Conservation (phyloP, 179 eudicot species). For the Silene noctiflora region DNA sequence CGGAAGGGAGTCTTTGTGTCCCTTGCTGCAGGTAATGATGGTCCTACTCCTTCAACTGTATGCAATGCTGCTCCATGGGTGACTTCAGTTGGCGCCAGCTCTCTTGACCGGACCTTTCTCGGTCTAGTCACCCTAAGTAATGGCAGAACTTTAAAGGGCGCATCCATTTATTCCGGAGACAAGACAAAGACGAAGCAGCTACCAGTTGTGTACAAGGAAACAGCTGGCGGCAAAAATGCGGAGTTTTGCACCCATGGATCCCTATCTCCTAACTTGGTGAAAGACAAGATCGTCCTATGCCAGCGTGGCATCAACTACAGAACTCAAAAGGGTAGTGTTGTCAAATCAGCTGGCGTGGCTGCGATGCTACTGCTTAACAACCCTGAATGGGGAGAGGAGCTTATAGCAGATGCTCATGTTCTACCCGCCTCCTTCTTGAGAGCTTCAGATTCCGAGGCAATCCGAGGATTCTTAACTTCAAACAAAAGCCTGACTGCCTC, state of each 20-base stretch:
- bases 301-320: slow-evolving; percentile 45
- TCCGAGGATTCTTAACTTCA: slow-evolving; percentile 29
- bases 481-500: slow-evolving; percentile 38
- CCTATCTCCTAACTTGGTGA: slow-evolving; percentile 31
- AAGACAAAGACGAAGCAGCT: slow-evolving; percentile 25
- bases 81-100: slow-evolving; percentile 59
- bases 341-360: slow-evolving; percentile 54
- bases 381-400: slow-evolving; percentile 50
- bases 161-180: slow-evolving; percentile 43
- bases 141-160: slow-evolving; percentile 37
- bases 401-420: slow-evolving; percentile 53
- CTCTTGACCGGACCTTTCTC: slow-evolving; percentile 46
- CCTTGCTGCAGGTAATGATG: slow-evolving; percentile 65
- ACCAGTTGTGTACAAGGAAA: slow-evolving; percentile 27
- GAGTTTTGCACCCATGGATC: slow-evolving; percentile 40
- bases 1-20: slow-evolving; percentile 50
- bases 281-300: slow-evolving; percentile 58
- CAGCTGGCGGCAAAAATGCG: slow-evolving; percentile 8
- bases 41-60: slow-evolving; percentile 45
- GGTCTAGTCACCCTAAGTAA: slow-evolving; percentile 44
- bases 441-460: slow-evolving; percentile 37
- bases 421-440: slow-evolving; percentile 54
- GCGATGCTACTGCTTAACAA: slow-evolving; percentile 57
- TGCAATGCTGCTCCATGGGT: slow-evolving; percentile 67
- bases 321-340: slow-evolving; percentile 42